These are phyloP conservation scores for Populus ilicifolia DNA, from an alignment of 345 rosid genomes.

Conservation along the genomic window DNA sequence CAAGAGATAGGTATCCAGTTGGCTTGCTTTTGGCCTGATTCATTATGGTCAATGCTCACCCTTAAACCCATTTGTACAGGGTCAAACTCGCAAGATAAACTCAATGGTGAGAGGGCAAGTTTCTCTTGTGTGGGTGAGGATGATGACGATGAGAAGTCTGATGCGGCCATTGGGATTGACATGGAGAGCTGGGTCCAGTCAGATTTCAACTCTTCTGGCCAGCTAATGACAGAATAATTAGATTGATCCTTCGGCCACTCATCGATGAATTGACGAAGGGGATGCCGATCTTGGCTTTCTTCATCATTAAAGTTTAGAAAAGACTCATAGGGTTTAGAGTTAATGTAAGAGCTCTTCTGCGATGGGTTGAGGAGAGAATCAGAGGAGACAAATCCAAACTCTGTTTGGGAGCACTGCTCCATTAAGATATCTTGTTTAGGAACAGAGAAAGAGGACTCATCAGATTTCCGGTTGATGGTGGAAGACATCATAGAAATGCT, in stretches of 20 bases:
- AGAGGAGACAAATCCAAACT: constrained; percentile 51
- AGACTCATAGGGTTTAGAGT: constrained; percentile 22
- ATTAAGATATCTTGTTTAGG: constrained; percentile 34
- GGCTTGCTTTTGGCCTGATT: background rate
- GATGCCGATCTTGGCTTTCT: constrained; percentile 29
- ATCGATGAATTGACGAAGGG: constrained; percentile 34
- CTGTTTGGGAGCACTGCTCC: constrained; percentile 22
- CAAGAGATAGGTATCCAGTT: constrained; percentile 52
- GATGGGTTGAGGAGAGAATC: constrained; percentile 45
- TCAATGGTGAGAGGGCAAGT: constrained; percentile 40
- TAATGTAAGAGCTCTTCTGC: constrained; percentile 25
- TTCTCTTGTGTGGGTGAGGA: constrained; percentile 41
- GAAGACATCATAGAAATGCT: constrained; percentile 28
- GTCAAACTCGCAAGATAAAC: constrained; percentile 47
- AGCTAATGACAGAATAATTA: constrained; percentile 27
- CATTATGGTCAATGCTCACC: too few species aligned
- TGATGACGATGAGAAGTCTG: constrained; percentile 45
- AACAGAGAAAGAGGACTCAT: constrained; percentile 23
- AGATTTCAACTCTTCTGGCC: constrained; percentile 54
- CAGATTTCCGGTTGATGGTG: constrained; percentile 29
- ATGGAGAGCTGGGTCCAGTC: constrained; percentile 72
- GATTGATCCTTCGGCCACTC: constrained; percentile 43
- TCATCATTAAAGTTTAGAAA: constrained; percentile 26
- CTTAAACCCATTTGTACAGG: constrained; percentile 14
- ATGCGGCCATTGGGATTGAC: constrained; percentile 50